phyloP scores from a whole-genome alignment of 805 yeast species.

The Tetrapisispora pingtungensis region DNA sequence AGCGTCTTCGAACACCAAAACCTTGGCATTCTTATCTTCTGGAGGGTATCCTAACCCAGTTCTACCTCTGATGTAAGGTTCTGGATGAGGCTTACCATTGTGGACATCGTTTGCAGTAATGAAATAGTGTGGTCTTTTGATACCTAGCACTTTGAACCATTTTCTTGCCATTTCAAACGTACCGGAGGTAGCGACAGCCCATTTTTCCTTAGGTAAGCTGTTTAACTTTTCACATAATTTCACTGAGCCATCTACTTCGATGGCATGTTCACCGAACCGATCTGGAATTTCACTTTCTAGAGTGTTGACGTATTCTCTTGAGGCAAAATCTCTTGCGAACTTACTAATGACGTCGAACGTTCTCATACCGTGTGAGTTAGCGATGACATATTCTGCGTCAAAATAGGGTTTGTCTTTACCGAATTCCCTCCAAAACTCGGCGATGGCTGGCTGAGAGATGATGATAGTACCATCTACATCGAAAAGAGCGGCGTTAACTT shows the following conservation, averaged over 20 bases:
- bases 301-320: conserved; percentile 50
- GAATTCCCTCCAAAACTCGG: conserved; percentile 71
- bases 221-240: conserved; percentile 48
- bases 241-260: conserved; percentile 67
- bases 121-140: conserved; percentile 59
- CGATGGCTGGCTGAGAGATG: conserved; percentile 73
- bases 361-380: conserved; percentile 74
- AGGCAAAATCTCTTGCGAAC: conserved; percentile 68
- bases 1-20: conserved; percentile 78
- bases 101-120: conserved; percentile 74
- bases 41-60: conserved; percentile 31
- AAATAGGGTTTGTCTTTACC: conserved; percentile 58
- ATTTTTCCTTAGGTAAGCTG: conserved; percentile 44
- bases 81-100: conserved; percentile 80
- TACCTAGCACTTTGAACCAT: conserved; percentile 62
- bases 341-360: conserved; percentile 67
- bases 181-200: conserved; percentile 88
- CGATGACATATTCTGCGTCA: conserved; percentile 59
- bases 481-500: conserved; percentile 47
- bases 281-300: conserved; percentile 64
- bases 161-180: conserved; percentile 65
- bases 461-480: conserved; percentile 86
- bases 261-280: conserved; percentile 62
- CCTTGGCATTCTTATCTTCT: conserved; percentile 31
- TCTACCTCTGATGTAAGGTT: conserved; percentile 60